Evolutionary conservation across 2,329 filamentous ascomycete species (phyloP), one percentile per base, ranked within the genome.

Genomic region (Fusarium austroafricanum): DNA sequence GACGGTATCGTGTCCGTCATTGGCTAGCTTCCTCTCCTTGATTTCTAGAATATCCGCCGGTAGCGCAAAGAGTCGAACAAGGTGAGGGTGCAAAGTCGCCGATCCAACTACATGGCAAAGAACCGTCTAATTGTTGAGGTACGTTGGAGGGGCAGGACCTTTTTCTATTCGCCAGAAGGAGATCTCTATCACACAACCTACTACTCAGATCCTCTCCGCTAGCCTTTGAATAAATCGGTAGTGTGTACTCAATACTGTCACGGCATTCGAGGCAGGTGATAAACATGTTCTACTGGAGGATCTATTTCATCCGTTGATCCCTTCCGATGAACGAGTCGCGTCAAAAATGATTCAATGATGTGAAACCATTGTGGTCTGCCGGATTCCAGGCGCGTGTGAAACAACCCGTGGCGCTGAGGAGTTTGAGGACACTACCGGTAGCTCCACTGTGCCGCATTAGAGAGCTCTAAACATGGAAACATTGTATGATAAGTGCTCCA

Each of bases 31-130:
- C 50, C 28, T 59, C 49, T 43, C 51, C 53, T 65, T 47, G 68
- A 75, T 76, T 76, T 77, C 73, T 76, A 73, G 74, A 68, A 76
- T 69, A 77, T 72, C 75, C 76, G 76, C 76, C 73, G 66, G 75
- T 76, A 74, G 74, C 76, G 76, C 75, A 70, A 55, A 64, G 43
- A 42, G 54, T 62, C 51, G 55, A 61, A 73, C 51, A 67, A 74
- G 67, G 63, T 67, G 67, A 71, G 40, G 60, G 53, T 35, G 52
- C 20, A 58, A 46, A 59, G 39, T 52, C 62, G 65, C 55, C 49
- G 54, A 68, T 61, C 60, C 54, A 67, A 54, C 64, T 33, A 55
- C 42, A 66, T 55, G 20, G 55, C 39, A 65, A 70, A 55, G 55
- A 56, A 35, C 55, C 55, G 58, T 71, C 49, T 40, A 49, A 60